A percentile compares a stretch with the other conserved stretches of the same genome.
Evolutionary conservation across 306 rosid genomes (phyloP).

Genomic region (barrel medic (Medicago truncatula)): DNA sequence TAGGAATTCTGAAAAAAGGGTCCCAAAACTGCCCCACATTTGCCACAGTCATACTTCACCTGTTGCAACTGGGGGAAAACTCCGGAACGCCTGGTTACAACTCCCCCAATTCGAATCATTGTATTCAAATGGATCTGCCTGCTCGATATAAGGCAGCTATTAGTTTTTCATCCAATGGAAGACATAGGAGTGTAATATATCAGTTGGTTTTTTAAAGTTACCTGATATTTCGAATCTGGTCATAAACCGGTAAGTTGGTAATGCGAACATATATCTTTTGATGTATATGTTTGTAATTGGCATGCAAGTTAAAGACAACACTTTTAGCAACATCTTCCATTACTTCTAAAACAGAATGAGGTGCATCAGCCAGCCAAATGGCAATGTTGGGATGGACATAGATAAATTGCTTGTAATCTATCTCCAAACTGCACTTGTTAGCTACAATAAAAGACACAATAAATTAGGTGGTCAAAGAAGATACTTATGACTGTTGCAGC

Average conservation of each 20-base stretch:
- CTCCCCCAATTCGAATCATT: constrained; percentile 99
- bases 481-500: background rate
- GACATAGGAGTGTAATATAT: background rate
- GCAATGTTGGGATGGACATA: constrained; percentile 97
- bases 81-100: constrained; percentile 96
- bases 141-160: constrained; percentile 39
- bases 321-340: constrained; percentile 98
- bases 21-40: constrained; percentile 89
- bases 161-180: constrained; percentile 13
- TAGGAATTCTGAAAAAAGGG: constrained; percentile 97
- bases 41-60: constrained; percentile 95
- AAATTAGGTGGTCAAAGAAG: background rate
- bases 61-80: constrained; percentile 99
- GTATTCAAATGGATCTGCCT: constrained; percentile 98
- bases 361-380: constrained; percentile 99
- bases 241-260: constrained; percentile 90
- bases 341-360: constrained; percentile 95
- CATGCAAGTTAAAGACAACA: constrained; percentile 85
- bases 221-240: constrained; percentile 98
- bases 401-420: constrained; percentile 94
- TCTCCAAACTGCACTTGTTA: constrained; percentile 91
- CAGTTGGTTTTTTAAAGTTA: constrained; percentile 31
- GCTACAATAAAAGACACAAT: constrained; percentile 57
- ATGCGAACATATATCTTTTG: constrained; percentile 90
- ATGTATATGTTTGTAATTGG: constrained; percentile 84